phyloP scores from a whole-genome alignment of 1,284 basidiomycete genomes.

The Moniliophthora roreri region DNA sequence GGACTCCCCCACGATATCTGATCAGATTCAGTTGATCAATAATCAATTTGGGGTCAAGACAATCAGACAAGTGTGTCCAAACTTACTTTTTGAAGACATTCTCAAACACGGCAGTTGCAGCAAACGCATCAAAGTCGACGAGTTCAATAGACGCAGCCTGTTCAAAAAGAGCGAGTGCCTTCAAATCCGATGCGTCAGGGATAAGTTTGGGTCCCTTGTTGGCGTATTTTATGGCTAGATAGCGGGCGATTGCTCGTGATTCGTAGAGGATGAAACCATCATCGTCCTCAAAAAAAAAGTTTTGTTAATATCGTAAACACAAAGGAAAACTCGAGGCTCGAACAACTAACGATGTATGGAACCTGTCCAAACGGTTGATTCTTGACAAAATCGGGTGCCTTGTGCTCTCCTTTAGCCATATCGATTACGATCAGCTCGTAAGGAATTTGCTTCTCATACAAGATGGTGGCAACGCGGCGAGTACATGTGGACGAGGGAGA shows the following conservation, averaged over 20 bases:
- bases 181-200: constrained; percentile 7
- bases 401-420: constrained; percentile 36
- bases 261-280: constrained; percentile 34
- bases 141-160: constrained; percentile 55
- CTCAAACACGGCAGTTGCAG: constrained; percentile 38
- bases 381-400: constrained; percentile 38
- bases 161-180: constrained; percentile 47
- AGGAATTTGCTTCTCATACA: constrained; percentile 26
- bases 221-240: constrained; percentile 36
- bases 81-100: constrained; percentile 38
- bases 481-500: constrained; percentile 41
- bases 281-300: constrained; percentile 23
- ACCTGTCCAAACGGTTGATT: constrained; percentile 68
- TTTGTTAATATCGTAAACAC: too few species aligned
- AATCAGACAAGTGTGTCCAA: neutral
- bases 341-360: constrained; percentile 47
- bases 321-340: neutral
- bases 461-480: constrained; percentile 27
- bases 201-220: constrained; percentile 21
- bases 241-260: constrained; percentile 42
- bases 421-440: constrained; percentile 20
- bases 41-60: neutral
- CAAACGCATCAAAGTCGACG: constrained; percentile 49
- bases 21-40: neutral
- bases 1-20: constrained; percentile 21